These are phyloP conservation scores for Aspergillus sp. DNA, from an alignment of 2,329 filamentous ascomycete species.

Conservation along the genomic window DNA sequence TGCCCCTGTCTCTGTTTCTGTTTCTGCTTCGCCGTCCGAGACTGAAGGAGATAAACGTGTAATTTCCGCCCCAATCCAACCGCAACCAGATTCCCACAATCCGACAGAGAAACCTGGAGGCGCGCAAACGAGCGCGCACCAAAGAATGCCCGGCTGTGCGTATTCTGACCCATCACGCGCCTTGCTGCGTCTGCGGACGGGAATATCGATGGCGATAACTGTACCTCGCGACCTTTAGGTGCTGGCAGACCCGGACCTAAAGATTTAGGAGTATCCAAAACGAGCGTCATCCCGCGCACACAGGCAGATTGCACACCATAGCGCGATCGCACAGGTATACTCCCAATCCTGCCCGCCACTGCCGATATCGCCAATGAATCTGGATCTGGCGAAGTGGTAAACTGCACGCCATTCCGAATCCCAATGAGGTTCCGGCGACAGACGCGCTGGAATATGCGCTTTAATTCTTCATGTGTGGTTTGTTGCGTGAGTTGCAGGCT, in stretches of 20 bases:
- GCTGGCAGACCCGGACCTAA: too few species aligned
- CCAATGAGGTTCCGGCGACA: neutral
- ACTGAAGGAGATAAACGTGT: neutral
- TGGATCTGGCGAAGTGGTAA: too few species aligned
- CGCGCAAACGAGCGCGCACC: neutral
- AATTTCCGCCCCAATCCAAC: neutral
- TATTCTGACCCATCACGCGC: neutral
- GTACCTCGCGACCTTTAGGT: neutral
- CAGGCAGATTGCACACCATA: neutral
- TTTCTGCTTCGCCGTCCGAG: neutral
- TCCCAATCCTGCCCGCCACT: neutral
- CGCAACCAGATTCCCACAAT: neutral
- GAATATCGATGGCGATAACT: neutral
- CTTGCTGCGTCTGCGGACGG: neutral
- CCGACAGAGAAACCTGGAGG: neutral
- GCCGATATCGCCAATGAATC: accelerated
- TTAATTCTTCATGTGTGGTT: neutral
- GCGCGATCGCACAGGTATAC: neutral
- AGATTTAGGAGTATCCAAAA: neutral
- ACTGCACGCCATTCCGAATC: neutral
- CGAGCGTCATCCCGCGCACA: neutral
- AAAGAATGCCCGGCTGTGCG: neutral
- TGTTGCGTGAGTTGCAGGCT: neutral
- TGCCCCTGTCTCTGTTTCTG: too few species aligned
- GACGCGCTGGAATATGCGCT: neutral